These are phyloP conservation scores for Osmanthus fragrans DNA, from an alignment of 257 asterid genomes.

Conservation along the genomic window DNA sequence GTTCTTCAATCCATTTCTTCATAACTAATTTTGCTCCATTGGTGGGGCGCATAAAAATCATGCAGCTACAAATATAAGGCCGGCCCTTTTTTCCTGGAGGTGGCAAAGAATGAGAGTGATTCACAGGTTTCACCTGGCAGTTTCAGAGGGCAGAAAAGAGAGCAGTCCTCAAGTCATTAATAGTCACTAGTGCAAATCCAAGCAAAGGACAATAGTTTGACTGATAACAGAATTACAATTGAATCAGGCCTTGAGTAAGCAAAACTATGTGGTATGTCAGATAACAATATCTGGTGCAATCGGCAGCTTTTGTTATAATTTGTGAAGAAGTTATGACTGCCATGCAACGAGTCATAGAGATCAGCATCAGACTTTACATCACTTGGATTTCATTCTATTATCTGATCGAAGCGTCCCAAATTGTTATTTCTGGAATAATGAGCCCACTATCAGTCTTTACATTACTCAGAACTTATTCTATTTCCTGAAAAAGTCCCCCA, in stretches of 20 bases:
- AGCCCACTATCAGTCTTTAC: not conserved
- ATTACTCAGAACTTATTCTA: not conserved
- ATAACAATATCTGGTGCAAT: slow-evolving; percentile 1
- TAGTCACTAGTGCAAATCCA: not conserved
- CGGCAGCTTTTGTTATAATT: slow-evolving; percentile 4
- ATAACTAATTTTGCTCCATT: slow-evolving; percentile 80
- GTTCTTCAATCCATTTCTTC: slow-evolving; percentile 94
- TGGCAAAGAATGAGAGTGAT: slow-evolving; percentile 95
- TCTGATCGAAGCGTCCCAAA: not conserved
- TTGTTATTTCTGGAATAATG: not conserved
- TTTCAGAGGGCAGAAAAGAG: slow-evolving; percentile 35
- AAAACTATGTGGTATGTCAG: not conserved
- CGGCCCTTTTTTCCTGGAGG: slow-evolving; percentile 99
- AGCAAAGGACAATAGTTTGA: not conserved
- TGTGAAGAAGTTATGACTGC: slow-evolving; percentile 7
- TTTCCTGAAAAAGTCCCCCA: not conserved
- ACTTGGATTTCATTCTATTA: slow-evolving; percentile 10
- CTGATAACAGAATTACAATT: not conserved
- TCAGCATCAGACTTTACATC: not conserved
- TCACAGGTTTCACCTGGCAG: slow-evolving; percentile 92
- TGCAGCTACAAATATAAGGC: slow-evolving; percentile 93
- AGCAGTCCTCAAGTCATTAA: slow-evolving; percentile 27
- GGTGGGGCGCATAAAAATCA: slow-evolving; percentile 86
- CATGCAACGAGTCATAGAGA: not conserved
- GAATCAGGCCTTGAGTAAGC: slow-evolving; percentile 17